These are phyloP conservation scores for Claviceps spartinae DNA, from an alignment of 2,329 filamentous ascomycete species.

Conservation along the genomic window DNA sequence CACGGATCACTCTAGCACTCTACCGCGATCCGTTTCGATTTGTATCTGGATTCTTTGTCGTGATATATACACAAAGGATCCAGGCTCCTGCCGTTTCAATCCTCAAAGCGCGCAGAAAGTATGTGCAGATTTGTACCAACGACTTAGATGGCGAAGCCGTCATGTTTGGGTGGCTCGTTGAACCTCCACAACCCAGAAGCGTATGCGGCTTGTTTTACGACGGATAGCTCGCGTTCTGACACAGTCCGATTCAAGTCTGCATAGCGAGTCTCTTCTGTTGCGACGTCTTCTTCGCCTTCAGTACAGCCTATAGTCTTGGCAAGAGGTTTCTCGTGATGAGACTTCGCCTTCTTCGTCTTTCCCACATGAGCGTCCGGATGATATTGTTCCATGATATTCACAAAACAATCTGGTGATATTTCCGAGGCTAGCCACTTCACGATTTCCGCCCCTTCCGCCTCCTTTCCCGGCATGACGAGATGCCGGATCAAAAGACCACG, in stretches of 20 bases:
- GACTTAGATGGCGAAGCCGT: constrained; percentile 31
- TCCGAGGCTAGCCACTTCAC: constrained; percentile 63
- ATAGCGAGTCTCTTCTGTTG: constrained; percentile 42
- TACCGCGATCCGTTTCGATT: background rate
- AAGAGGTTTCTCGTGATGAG: constrained; percentile 4
- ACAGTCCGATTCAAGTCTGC: constrained; percentile 61
- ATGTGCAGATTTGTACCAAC: background rate
- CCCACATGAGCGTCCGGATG: constrained; percentile 70
- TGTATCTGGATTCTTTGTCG: background rate
- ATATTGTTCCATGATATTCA: constrained; percentile 87
- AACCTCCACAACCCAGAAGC: constrained; percentile 68
- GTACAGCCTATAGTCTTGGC: background rate
- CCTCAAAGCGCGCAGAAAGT: background rate
- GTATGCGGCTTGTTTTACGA: constrained; percentile 53
- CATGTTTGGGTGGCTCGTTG: constrained; percentile 46
- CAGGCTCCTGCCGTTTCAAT: background rate
- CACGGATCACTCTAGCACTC: background rate
- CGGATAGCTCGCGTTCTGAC: constrained; percentile 45
- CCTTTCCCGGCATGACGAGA: constrained; percentile 72
- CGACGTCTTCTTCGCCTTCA: constrained; percentile 21
- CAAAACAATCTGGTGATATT: constrained; percentile 61
- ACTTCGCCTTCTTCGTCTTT: constrained; percentile 39
- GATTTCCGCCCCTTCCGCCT: constrained; percentile 59
- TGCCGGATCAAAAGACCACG: constrained; percentile 63
- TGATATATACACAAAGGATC: background rate